Conservation (phyloP, 768 basidiomycete species). For the Hericium coralloides region DNA sequence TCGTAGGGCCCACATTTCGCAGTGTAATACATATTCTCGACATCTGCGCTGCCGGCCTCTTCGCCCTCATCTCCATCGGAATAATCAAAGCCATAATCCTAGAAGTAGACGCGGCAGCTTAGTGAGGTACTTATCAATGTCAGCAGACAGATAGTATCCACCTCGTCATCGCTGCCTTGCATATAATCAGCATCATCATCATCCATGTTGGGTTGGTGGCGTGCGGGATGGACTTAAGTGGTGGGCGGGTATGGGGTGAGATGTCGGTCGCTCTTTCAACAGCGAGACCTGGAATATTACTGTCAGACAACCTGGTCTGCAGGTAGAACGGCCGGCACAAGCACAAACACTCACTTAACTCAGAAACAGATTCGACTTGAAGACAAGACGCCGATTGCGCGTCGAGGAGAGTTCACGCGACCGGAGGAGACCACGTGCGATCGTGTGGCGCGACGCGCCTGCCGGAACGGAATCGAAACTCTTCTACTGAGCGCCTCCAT, state of each 20-base stretch:
- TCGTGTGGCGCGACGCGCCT: neutral
- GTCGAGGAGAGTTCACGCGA: neutral
- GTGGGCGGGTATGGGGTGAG: too few relatives aligned
- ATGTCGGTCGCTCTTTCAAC: too few relatives aligned
- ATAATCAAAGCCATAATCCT: conserved; percentile 97
- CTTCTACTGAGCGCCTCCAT: too few relatives aligned
- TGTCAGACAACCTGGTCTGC: too few relatives aligned
- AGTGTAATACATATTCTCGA: conserved; percentile 97
- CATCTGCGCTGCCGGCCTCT: conserved; percentile 73
- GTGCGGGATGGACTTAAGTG: neutral
- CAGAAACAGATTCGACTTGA: too few relatives aligned
- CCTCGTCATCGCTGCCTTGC: conserved; percentile 85
- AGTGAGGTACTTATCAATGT: neutral
- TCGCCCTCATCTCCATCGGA: conserved; percentile 84
- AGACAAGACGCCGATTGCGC: too few relatives aligned
- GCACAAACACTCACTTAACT: conserved; percentile 4
- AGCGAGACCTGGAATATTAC: too few relatives aligned
- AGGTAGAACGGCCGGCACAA: too few relatives aligned
- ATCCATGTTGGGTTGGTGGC: conserved; percentile 52
- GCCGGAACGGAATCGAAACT: neutral
- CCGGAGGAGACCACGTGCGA: neutral
- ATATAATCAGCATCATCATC: conserved; percentile 93
- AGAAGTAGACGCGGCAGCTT: conserved; percentile 3
- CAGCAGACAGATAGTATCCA: conserved; percentile 21
- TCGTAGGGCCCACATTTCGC: conserved; percentile 70